phyloP scores from a whole-genome alignment of 2,329 filamentous ascomycete species.

The Scedosporium boydii region DNA sequence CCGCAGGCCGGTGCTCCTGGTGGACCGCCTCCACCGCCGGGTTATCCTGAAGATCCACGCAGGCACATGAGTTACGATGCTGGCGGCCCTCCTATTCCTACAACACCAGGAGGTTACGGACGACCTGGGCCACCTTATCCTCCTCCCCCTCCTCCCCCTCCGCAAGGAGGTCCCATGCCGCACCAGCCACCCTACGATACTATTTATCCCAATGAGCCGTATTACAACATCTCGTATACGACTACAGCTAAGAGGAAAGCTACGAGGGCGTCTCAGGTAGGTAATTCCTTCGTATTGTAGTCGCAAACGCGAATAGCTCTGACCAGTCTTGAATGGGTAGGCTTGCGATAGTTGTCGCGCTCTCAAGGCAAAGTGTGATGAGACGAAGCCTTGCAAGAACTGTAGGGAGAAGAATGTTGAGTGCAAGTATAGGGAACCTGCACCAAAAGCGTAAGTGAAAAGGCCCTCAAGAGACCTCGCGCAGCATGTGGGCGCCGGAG shows the following conservation, averaged over 20 bases:
- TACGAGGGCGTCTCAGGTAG: slow-evolving; percentile 55
- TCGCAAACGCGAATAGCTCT: background rate
- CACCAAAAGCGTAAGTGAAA: slow-evolving; percentile 70
- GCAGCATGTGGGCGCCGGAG: background rate
- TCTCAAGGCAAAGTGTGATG: slow-evolving; percentile 86
- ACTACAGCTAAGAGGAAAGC: slow-evolving; percentile 47
- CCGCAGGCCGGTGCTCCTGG: background rate
- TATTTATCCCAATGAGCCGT: slow-evolving; percentile 19
- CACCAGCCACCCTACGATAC: slow-evolving; percentile 29
- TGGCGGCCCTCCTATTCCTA: slow-evolving; percentile 32
- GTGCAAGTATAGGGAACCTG: slow-evolving; percentile 84
- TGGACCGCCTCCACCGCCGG: slow-evolving; percentile 17
- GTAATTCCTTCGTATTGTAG: slow-evolving; percentile 5
- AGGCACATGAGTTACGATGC: slow-evolving; percentile 46
- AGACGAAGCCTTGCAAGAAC: slow-evolving; percentile 72
- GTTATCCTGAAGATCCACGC: slow-evolving; percentile 35
- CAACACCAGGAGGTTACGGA: slow-evolving; percentile 33
- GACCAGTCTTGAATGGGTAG: slow-evolving; percentile 29
- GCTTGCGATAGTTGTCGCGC: slow-evolving; percentile 86
- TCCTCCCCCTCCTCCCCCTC: slow-evolving; percentile 27
- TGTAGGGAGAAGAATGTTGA: slow-evolving; percentile 78
- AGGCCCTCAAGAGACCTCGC: background rate
- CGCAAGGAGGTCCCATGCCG: slow-evolving; percentile 21
- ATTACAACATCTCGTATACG: slow-evolving; percentile 32
- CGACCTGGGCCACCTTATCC: slow-evolving; percentile 9